Percentiles rank a stretch among this genome's conserved stretches.
These are phyloP conservation scores for Orbilia ellipsospora DNA, from an alignment of 2,329 filamentous ascomycete genomes.

Conservation along the genomic window DNA sequence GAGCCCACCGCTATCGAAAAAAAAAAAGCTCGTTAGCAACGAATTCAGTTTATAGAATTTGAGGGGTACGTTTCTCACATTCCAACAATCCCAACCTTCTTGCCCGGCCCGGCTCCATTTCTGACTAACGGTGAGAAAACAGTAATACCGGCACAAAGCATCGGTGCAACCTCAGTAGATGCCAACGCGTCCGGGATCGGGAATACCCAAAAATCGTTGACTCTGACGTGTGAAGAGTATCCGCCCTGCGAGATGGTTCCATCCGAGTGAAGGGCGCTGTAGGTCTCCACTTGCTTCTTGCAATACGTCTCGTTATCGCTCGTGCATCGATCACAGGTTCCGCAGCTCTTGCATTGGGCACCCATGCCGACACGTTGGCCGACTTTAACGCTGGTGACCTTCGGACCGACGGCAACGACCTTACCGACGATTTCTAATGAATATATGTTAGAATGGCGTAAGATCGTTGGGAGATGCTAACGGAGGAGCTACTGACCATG, in stretches of 20 bases:
- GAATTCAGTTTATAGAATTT: slow-evolving; percentile 50
- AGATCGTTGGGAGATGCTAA: not conserved
- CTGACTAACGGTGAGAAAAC: slow-evolving; percentile 81
- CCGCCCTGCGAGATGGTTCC: slow-evolving; percentile 71
- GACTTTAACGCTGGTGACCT: slow-evolving; percentile 71
- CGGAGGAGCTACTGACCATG: slow-evolving; percentile 66
- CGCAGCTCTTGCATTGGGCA: slow-evolving; percentile 74
- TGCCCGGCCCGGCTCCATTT: slow-evolving; percentile 79
- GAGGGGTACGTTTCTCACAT: slow-evolving; percentile 44
- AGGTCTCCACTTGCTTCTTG: slow-evolving; percentile 62
- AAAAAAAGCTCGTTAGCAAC: slow-evolving; percentile 8
- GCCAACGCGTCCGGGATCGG: slow-evolving; percentile 76
- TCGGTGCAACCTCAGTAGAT: slow-evolving; percentile 75
- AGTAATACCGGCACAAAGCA: slow-evolving; percentile 87
- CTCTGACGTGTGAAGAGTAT: slow-evolving; percentile 75
- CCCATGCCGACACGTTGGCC: slow-evolving; percentile 77
- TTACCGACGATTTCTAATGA: slow-evolving; percentile 75
- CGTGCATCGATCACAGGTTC: slow-evolving; percentile 73
- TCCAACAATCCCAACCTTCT: slow-evolving; percentile 80
- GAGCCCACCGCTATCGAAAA: slow-evolving; percentile 71
- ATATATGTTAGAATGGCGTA: slow-evolving; percentile 17
- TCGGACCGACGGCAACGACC: slow-evolving; percentile 74
- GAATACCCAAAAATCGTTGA: slow-evolving; percentile 65
- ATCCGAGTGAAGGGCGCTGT: slow-evolving; percentile 66
- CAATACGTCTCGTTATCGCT: slow-evolving; percentile 77